Evolutionary conservation across 345 rosid genomes (phyloP), one percentile per base, ranked within the genome.

Genomic region (Acer negundo): DNA sequence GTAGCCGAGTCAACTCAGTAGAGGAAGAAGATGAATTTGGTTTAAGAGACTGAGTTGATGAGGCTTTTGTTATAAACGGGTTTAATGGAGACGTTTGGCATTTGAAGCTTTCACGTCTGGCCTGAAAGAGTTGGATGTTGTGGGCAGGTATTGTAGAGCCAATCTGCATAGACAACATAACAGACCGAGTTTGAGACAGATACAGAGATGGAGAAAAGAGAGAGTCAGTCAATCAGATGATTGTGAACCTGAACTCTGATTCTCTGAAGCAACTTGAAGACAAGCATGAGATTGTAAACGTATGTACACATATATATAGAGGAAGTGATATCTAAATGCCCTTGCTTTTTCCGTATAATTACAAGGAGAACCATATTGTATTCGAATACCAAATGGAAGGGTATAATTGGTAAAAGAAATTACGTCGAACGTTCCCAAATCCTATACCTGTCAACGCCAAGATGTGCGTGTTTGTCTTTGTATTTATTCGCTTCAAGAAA

Each of bases 51-150:
- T 47, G 67, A 61, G 61, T 44, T 24, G 46, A 46, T 46, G 38
- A 35, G 38, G 69, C 16, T 6, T 55, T 72, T 0, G 75, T 77
- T 9, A 0, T 35, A 35, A 56, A 56, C 0, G 93, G 88, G 67
- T 88, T 89, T 58, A 92, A 73, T 2, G 87, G 86, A 6, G 94
- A 89, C 15, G 66, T 77, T 9, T 75, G 88, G 89, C 85, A 87
- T 46, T 77, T 84, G 87, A 87, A 91, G 77, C 86, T 86, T 77
- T 78, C 59, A 6, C 90, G 84, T 42, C 81, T 81, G 22, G 89
- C 74, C 70, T 83, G 85, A 38, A 93, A 79, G 46, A 81, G 72
- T 74, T 79, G 78, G 61, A 81, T 80, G 72, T 78, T 86, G 2
- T 85, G 85, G 3, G 89, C 87, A 3, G 97, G 88, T 31, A 91